Conservation (phyloP, 108 stramenopile genomes). For the Schizochytrium sp. region DNA sequence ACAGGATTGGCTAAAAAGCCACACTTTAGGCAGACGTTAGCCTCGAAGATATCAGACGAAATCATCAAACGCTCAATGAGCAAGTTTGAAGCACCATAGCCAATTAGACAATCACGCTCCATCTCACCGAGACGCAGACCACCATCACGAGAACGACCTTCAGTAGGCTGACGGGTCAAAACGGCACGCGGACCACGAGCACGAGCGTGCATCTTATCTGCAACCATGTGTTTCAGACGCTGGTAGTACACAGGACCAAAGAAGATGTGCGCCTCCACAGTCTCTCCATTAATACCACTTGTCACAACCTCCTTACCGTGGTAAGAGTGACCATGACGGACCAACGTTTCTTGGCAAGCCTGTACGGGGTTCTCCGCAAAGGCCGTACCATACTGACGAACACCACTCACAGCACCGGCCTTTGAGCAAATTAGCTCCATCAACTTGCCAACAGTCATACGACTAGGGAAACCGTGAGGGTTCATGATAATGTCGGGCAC, state of each 20-base stretch:
- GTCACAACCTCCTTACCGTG: slow-evolving; percentile 98
- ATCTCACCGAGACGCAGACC: slow-evolving; percentile 99
- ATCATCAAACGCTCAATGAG: slow-evolving; percentile 97
- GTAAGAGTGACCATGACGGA: slow-evolving; percentile 94
- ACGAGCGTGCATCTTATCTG: slow-evolving; percentile 98
- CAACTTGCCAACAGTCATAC: slow-evolving; percentile 99
- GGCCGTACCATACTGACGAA: slow-evolving; percentile 97
- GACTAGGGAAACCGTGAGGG: slow-evolving; percentile 98
- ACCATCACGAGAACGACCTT: slow-evolving; percentile 97
- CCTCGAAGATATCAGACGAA: slow-evolving; percentile 96
- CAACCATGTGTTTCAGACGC: slow-evolving; percentile 99
- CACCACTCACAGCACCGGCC: slow-evolving; percentile 93
- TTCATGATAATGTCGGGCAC: slow-evolving; percentile 99
- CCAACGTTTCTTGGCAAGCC: slow-evolving; percentile 88
- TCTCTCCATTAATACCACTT: slow-evolving; percentile 96
- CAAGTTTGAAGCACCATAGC: slow-evolving; percentile 98
- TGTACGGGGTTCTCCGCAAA: slow-evolving; percentile 94
- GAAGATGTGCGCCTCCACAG: slow-evolving; percentile 94
- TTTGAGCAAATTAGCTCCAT: slow-evolving; percentile 98
- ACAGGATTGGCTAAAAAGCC: slow-evolving; percentile 96
- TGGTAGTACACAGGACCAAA: slow-evolving; percentile 99
- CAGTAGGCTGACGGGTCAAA: slow-evolving; percentile 98
- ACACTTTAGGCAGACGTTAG: slow-evolving; percentile 95
- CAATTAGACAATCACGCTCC: slow-evolving; percentile 99
- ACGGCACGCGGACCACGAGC: slow-evolving; percentile 96